Base-by-base conservation (phyloP, 371 early-diverging fungal species). In the Mortierella sp. region DNA sequence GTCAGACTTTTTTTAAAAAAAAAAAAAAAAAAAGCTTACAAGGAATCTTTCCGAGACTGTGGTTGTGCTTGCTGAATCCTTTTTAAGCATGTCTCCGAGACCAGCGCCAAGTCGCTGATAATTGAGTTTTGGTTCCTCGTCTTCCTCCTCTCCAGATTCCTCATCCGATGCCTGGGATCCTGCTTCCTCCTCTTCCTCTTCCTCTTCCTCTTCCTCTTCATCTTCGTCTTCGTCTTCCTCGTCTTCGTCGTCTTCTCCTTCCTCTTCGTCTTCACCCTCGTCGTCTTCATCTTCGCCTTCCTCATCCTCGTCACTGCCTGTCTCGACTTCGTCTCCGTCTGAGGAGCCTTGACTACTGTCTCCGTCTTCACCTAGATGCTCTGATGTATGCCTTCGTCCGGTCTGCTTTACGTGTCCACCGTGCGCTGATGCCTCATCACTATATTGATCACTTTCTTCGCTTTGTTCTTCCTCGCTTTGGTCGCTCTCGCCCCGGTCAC, bases 41-140 rank as follows among this genome's bases (percentile, higher is more conserved):
- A 98, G 82, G 82, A 96, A 96, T 60, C 92, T 84, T 61, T 94
- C 93, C 6, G 94, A 90, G 0, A 92, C 93, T 11, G 89, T 83
- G 57, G 96, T 84, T 9, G 91, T 83, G 55, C 93, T 91, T 11
- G 95, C 95, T 19, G 94, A 89, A 74, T 98, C 98, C 79, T 91
- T 93, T 67, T 91, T 89, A n/a, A 97, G 84, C 48, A 94, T 73
- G 9, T 92, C 94, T 23, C 86, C 83, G 12, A 94, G 83, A 21
- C 90, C 89, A 2, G 91, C 90, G 18, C 90, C 91, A 44, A 97
- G 88, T 57, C 96, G 88, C 64, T 94, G 89, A 80, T 97, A 97
- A 62, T 95, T 92, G 51, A 97, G 86, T 67, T 92, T 92, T 4
- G 97, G 97, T 70, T 97, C 97, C 58, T 93, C 94, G 30, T 90